Conservation (phyloP, 1,284 basidiomycete genomes). For the Puccinia polysora region DNA sequence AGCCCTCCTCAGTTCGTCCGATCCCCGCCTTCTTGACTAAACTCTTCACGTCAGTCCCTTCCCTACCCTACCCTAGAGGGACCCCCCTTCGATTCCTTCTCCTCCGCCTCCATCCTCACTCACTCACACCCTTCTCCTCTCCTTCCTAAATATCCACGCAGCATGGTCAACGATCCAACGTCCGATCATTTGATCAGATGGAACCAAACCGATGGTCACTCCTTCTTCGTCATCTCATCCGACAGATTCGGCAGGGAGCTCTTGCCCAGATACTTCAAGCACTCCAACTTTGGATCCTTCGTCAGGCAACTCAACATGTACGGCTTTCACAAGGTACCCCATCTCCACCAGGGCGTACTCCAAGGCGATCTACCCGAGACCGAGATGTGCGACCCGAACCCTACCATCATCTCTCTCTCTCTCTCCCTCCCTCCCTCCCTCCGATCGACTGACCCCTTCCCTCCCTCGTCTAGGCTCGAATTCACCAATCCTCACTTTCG, state of each 20-base stretch:
- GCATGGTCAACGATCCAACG: conserved; percentile 82
- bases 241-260: conserved; percentile 87
- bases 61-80: neutral
- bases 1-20: conserved; percentile 46
- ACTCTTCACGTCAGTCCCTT: conserved; percentile 70
- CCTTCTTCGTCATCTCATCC: conserved; percentile 87
- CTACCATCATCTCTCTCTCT: neutral
- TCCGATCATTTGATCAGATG: conserved; percentile 81
- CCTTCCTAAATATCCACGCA: conserved; percentile 53
- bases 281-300: conserved; percentile 87
- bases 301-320: conserved; percentile 93
- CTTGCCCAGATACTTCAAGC: conserved; percentile 91
- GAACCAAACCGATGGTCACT: conserved; percentile 74
- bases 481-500: conserved; percentile 87
- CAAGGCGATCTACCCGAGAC: conserved; percentile 63
- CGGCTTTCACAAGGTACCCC: conserved; percentile 57
- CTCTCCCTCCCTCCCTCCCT: neutral
- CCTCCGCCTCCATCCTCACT: neutral
- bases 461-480: conserved; percentile 53
- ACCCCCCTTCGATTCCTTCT: conserved; percentile 12
- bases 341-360: conserved; percentile 89
- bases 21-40: conserved; percentile 86
- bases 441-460: neutral
- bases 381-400: conserved; percentile 64
- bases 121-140: neutral